Conservation (phyloP, 805 yeast genomes). For the Metschnikowia borealis region DNA sequence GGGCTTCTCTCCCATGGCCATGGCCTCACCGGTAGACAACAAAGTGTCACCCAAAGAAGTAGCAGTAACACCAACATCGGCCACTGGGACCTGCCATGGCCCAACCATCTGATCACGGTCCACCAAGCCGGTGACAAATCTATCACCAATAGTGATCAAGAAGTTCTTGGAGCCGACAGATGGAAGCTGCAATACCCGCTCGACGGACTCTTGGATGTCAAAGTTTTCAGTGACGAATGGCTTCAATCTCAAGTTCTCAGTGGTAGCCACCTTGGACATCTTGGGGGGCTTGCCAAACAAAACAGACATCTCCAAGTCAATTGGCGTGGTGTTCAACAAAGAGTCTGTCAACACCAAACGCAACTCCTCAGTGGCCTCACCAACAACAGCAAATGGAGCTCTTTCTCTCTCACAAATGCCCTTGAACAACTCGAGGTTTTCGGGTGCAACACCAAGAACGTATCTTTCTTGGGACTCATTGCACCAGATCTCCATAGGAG, state of each 20-base stretch:
- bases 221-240: constrained; percentile 33
- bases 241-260: constrained; percentile 54
- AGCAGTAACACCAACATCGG: constrained; percentile 95
- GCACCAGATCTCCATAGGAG: constrained; percentile 99
- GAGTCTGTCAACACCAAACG: constrained; percentile 78
- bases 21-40: constrained; percentile 86
- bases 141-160: constrained; percentile 96
- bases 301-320: constrained; percentile 92
- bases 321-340: constrained; percentile 75
- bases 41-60: constrained; percentile 78
- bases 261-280: constrained; percentile 71
- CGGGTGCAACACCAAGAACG: constrained; percentile 85
- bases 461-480: constrained; percentile 98
- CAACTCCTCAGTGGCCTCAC: constrained; percentile 85
- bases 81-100: constrained; percentile 99
- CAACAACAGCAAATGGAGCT: constrained; percentile 94
- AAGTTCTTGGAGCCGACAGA: constrained; percentile 93
- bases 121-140: constrained; percentile 93
- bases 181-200: constrained; percentile 83
- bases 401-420: constrained; percentile 90
- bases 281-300: constrained; percentile 97
- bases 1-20: constrained; percentile 97
- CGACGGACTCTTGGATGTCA: constrained; percentile 58
- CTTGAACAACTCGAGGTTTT: constrained; percentile 66
- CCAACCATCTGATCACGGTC: constrained; percentile 99